Percentiles rank a stretch among this genome's conserved stretches.
These are phyloP conservation scores for Paratrimastix pyriformis DNA, from an alignment of 78 protist species.

Conservation along the genomic window DNA sequence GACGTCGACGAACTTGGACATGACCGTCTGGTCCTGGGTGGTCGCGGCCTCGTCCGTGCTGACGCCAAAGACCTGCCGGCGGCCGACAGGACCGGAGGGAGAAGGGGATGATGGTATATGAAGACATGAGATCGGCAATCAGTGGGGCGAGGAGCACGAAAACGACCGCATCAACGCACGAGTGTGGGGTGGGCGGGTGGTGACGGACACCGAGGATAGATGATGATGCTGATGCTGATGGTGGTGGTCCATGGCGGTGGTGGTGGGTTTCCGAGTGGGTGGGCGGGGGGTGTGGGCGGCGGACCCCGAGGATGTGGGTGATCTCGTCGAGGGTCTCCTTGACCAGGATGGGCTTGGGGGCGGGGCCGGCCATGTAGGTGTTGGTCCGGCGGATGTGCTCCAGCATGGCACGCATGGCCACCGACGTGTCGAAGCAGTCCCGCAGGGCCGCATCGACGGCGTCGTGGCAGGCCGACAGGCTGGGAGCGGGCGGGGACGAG, in stretches of 20 bases:
- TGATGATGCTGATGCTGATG: not conserved
- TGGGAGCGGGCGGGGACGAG: not conserved
- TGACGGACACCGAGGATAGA: not conserved
- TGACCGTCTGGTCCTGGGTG: not conserved
- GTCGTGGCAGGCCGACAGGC: not conserved
- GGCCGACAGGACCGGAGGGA: not conserved
- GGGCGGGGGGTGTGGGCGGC: too few species aligned
- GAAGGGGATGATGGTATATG: not conserved
- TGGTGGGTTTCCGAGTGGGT: too few species aligned
- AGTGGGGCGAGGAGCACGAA: not conserved
- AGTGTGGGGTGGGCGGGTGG: not conserved
- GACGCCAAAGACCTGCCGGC: conserved; percentile 18
- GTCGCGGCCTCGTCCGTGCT: not conserved
- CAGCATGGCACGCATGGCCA: conserved; percentile 23
- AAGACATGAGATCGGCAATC: not conserved
- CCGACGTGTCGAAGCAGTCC: conserved; percentile 80
- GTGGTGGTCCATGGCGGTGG: too few species aligned
- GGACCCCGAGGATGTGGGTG: not conserved
- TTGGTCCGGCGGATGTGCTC: not conserved
- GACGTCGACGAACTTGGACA: conserved; percentile 4
- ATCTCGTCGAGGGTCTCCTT: conserved; percentile 2
- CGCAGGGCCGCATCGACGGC: conserved; percentile 54
- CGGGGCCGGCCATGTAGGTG: not conserved
- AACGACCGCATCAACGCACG: not conserved
- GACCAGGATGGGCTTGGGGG: not conserved